Evolutionary conservation across 768 basidiomycete species (phyloP).

Genomic region (Mrakia gelida): DNA sequence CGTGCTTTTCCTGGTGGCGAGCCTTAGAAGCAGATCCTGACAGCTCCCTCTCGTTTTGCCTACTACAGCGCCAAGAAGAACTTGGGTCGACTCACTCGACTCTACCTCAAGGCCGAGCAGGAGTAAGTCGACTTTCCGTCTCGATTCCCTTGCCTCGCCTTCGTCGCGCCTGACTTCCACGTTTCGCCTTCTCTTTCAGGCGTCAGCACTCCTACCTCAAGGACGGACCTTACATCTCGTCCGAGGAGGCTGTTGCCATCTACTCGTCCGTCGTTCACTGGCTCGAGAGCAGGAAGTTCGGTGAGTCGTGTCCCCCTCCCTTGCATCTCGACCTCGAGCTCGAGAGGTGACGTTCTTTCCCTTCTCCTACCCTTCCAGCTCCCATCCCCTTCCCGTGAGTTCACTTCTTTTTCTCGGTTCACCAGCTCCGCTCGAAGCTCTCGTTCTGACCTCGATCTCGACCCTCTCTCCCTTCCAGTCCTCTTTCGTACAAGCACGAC

Average conservation of each 20-base stretch:
- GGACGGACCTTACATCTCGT: conserved; percentile 98
- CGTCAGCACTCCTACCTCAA: conserved; percentile 97
- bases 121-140: conserved; percentile 48
- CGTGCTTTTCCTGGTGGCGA: too few relatives aligned
- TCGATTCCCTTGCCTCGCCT: too few relatives aligned
- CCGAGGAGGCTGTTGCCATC: conserved; percentile 97
- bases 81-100: conserved; percentile 89
- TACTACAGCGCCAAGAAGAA: conserved; percentile 77
- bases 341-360: too few relatives aligned
- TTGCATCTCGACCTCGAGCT: too few relatives aligned
- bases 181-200: too few relatives aligned
- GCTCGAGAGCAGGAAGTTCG: conserved; percentile 96
- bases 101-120: conserved; percentile 98
- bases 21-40: too few relatives aligned
- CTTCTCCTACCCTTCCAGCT: conserved; percentile 38
- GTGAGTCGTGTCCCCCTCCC: too few relatives aligned
- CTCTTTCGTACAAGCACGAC: conserved; percentile 97
- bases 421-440: too few relatives aligned
- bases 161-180: too few relatives aligned
- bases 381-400: conserved; percentile 87
- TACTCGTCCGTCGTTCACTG: conserved; percentile 99
- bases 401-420: too few relatives aligned
- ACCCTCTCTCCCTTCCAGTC: conserved; percentile 43
- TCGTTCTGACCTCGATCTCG: too few relatives aligned
- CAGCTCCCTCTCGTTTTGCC: too few relatives aligned